Percentiles rank a stretch among this genome's conserved stretches.
Conservation (phyloP, 805 yeast species). For the Priceomyces medius region DNA sequence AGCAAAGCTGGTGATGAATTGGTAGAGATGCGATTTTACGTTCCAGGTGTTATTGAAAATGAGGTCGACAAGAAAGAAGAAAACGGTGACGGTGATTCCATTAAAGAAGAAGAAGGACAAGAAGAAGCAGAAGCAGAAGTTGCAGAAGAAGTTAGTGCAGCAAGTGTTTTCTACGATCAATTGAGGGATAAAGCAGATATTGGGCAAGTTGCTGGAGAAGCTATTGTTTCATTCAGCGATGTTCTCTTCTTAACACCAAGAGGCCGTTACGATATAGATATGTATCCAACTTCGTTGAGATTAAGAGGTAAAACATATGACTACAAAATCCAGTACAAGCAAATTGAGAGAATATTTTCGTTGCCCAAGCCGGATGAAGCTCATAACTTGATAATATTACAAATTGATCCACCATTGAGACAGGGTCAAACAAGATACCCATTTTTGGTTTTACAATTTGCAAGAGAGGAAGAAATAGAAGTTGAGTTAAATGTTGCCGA, state of each 20-base stretch:
- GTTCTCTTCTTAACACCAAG: conserved; percentile 93
- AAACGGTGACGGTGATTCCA: conserved; percentile 20
- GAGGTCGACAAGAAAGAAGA: conserved; percentile 32
- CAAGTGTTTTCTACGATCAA: conserved; percentile 84
- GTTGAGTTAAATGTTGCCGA: conserved; percentile 84
- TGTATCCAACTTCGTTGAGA: conserved; percentile 83
- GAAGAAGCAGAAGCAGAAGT: conserved; percentile 40
- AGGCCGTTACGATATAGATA: conserved; percentile 96
- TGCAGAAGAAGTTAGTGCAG: conserved; percentile 59
- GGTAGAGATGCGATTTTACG: conserved; percentile 89
- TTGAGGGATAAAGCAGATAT: conserved; percentile 90
- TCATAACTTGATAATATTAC: conserved; percentile 83
- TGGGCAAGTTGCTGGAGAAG: conserved; percentile 92
- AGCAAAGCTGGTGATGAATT: conserved; percentile 89
- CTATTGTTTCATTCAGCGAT: conserved; percentile 89
- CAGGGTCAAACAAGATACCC: conserved; percentile 98
- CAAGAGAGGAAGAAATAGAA: conserved; percentile 86
- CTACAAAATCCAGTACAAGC: conserved; percentile 87
- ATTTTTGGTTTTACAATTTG: conserved; percentile 84
- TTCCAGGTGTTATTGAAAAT: conserved; percentile 79
- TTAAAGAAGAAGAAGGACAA: conserved; percentile 35
- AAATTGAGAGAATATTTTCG: conserved; percentile 85
- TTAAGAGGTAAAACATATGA: conserved; percentile 97
- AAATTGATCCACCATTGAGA: conserved; percentile 94
- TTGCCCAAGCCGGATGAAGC: conserved; percentile 93